Evolutionary conservation across 1,139 yeast genomes (phyloP), one percentile per base, ranked within the genome.

Genomic region (Taiozyma sp.): DNA sequence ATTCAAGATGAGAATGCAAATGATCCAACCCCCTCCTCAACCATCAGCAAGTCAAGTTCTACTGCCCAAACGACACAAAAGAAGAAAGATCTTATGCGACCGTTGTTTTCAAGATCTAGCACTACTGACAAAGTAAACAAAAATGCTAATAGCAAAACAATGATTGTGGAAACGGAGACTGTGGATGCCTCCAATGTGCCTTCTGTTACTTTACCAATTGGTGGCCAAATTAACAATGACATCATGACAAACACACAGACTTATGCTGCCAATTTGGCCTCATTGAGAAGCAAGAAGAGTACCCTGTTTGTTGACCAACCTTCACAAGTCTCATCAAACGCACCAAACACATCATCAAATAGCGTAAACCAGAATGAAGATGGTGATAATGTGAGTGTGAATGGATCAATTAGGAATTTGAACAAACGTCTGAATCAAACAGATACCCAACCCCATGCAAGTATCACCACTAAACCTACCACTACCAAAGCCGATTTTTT

Each of bases 401-500:
- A 51, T 41, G 64, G 64, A 0, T 62, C 65, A 6, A 55, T 61
- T 41, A 54, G 64, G 52, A 57, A 57, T 6, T 47, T 51, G 12
- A 54, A 50, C 47, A 60, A 55, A 36, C 55, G 57, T 16, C 29
- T 57, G 29, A 48, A 34, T 14, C 50, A 48, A 38, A 53, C 56
- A 12, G 39, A 57, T 2, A 57, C 55, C 9, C 41, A 19, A 19
- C 24, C 10, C 14, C 57, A 56, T 43, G 53, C 59, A 10, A 8
- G 48, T 50, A 58, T 47, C 50, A 57, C 54, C 1, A 34, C 59
- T 3, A 60, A 59, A 34, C 55, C 60, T 12, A 62, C 62, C 8
- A 65, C 72, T 9, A 70, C 96, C 6, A 80, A 91, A 64, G 93
- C 97, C 0, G 98, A 92, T 63, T 83, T 89, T 53, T 92, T 92